These are phyloP conservation scores for Prillingera fragicola DNA, from an alignment of 1,284 basidiomycete genomes.

Conservation along the genomic window DNA sequence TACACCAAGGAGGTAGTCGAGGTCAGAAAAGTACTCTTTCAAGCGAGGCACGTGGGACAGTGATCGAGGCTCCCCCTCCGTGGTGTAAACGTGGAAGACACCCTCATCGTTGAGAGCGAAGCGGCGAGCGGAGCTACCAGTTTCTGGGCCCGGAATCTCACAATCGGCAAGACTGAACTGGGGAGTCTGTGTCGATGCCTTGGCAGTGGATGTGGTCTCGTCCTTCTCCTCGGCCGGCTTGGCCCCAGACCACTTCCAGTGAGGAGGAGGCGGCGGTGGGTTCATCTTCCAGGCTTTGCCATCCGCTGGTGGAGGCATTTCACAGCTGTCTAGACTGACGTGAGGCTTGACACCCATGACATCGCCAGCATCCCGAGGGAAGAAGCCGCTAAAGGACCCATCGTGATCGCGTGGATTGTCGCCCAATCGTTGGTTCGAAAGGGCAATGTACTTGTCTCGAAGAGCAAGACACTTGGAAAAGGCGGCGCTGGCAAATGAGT, in stretches of 20 bases:
- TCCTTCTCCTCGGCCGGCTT: constrained; percentile 37
- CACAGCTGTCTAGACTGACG: constrained; percentile 46
- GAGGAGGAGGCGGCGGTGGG: constrained; percentile 81
- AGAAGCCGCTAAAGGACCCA: constrained; percentile 61
- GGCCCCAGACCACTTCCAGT: constrained; percentile 74
- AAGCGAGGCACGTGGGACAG: constrained; percentile 77
- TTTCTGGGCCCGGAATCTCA: constrained; percentile 59
- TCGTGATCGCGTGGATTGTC: constrained; percentile 90
- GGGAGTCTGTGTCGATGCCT: constrained; percentile 14
- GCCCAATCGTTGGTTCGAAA: constrained; percentile 77
- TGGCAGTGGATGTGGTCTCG: constrained; percentile 9
- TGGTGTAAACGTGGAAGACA: constrained; percentile 71
- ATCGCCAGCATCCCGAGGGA: constrained; percentile 55
- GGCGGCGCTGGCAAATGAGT: constrained; percentile 40
- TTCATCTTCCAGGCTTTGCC: constrained; percentile 70
- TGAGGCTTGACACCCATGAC: constrained; percentile 65
- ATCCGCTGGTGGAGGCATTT: constrained; percentile 17
- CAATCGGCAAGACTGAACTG: constrained; percentile 63
- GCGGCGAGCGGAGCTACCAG: constrained; percentile 48
- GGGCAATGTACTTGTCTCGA: constrained; percentile 84
- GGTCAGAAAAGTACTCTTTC: constrained; percentile 89
- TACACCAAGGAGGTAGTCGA: constrained; percentile 81
- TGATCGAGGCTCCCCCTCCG: constrained; percentile 46
- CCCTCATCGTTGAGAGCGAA: constrained; percentile 78
- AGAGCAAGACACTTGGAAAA: constrained; percentile 76